Base-by-base conservation (phyloP, 148 eudicot species). In the Oxyria digyna region DNA sequence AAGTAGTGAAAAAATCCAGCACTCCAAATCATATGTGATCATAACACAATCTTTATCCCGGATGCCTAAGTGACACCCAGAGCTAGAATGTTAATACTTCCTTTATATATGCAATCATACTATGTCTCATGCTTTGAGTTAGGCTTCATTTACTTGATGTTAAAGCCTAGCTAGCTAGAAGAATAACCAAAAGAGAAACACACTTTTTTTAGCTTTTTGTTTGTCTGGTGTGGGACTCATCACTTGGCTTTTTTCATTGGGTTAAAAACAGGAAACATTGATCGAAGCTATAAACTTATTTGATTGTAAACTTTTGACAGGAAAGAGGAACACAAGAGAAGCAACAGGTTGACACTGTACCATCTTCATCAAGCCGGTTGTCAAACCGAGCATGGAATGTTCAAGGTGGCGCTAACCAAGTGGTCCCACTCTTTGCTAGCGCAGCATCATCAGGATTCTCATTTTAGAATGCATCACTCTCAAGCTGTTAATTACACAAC, bases 341-440 rank as follows among this genome's bases (percentile, higher is more conserved):
- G 65, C 37, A 59, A n/a, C n/a, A n/a, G 65, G 18, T 27, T 31
- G 65, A 59, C 37, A 59, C 10, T 31, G 65, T 59, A 59, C 37
- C 37, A 7, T 26, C n/a, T n/a, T n/a, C 65, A 31, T 59, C 65
- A 29, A 59, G n/a, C n/a, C n/a, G 37, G 37, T 59, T 59, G 20
- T 15, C 65, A 27, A 59, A 59, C 18, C 65, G 18, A 59, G 35
- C 65, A 29, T 29, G 65, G 65, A 59, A 31, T 31, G n/a, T 31
- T 59, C 65, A 59, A 14, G 65, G 77, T 11, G 74, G 71, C 52
- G 76, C 65, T 27, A 59, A 59, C 15, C 65, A 73, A 78, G 29
- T 59, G 15, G 65, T 59, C 65, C 65, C 65, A 31, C 65, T 59
- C 37, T 59, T 59, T 38, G 27, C 65, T 29, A 31, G 37, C 20